Conservation (phyloP, 2,329 filamentous ascomycete genomes). For the Didymosphaeria variabile region DNA sequence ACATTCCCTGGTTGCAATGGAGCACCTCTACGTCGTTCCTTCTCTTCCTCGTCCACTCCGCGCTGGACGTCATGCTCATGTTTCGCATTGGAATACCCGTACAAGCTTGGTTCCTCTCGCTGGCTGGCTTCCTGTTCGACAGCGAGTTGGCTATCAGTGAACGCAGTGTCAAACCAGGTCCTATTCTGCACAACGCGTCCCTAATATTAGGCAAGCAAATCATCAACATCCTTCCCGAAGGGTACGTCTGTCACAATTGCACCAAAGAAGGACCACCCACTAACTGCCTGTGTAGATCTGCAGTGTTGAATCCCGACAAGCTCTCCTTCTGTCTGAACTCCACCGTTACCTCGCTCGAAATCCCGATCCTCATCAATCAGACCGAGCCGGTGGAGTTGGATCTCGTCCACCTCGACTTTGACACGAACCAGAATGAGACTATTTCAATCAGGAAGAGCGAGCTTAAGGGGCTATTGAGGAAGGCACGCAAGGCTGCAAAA, state of each 20-base stretch:
- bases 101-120: conserved; percentile 73
- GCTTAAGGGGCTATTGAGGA: conserved; percentile 76
- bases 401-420: conserved; percentile 84
- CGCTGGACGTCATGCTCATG: conserved; percentile 87
- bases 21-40: conserved; percentile 76
- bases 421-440: conserved; percentile 80
- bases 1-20: conserved; percentile 97
- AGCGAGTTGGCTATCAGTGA: conserved; percentile 94
- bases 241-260: conserved; percentile 58
- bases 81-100: conserved; percentile 86
- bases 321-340: conserved; percentile 82
- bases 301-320: conserved; percentile 83
- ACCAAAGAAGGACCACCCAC: conserved; percentile 16
- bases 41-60: conserved; percentile 75
- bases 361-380: conserved; percentile 94
- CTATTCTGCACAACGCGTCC: conserved; percentile 89
- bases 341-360: conserved; percentile 66
- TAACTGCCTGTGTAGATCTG: conserved; percentile 67
- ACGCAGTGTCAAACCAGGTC: conserved; percentile 85
- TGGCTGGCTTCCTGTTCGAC: conserved; percentile 87
- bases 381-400: conserved; percentile 90
- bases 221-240: conserved; percentile 96
- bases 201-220: conserved; percentile 96
- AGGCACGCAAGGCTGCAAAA: conserved; percentile 67
- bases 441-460: conserved; percentile 79